phyloP scores from a whole-genome alignment of 2,329 filamentous ascomycete genomes.

The Rugonectria rugulosa region DNA sequence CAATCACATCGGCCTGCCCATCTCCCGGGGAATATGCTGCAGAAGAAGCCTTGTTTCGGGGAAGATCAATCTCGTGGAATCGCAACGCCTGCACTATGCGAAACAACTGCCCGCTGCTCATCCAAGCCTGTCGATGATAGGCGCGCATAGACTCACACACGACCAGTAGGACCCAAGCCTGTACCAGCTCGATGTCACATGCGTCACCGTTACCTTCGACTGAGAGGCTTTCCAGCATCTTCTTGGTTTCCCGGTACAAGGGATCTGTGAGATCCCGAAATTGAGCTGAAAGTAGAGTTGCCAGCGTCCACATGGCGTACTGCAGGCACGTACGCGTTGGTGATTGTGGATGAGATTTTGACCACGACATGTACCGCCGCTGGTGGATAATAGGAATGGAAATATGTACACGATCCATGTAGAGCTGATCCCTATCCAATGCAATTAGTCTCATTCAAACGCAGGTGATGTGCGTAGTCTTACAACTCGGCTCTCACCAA shows the following conservation, averaged over 20 bases:
- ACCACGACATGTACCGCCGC: background rate
- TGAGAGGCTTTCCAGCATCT: background rate
- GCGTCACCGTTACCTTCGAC: background rate
- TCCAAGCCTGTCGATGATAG: background rate
- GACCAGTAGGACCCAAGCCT: background rate
- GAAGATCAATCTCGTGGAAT: background rate
- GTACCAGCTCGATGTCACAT: background rate
- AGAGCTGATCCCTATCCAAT: background rate
- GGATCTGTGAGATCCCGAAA: background rate
- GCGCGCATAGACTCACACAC: background rate
- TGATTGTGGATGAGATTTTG: background rate
- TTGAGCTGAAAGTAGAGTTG: background rate
- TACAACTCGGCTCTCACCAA: background rate
- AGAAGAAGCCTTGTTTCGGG: background rate
- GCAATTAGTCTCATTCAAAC: background rate
- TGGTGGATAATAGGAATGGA: background rate
- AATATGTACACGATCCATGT: background rate
- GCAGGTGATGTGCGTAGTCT: background rate
- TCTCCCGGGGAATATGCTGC: too few relatives aligned
- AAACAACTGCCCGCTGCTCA: background rate
- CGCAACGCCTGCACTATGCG: background rate
- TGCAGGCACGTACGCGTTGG: background rate
- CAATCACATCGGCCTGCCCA: background rate
- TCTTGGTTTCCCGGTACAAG: background rate
- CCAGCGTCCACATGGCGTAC: background rate